Conservation (phyloP, 768 basidiomycete species). For the Pleurotus ostreatus region DNA sequence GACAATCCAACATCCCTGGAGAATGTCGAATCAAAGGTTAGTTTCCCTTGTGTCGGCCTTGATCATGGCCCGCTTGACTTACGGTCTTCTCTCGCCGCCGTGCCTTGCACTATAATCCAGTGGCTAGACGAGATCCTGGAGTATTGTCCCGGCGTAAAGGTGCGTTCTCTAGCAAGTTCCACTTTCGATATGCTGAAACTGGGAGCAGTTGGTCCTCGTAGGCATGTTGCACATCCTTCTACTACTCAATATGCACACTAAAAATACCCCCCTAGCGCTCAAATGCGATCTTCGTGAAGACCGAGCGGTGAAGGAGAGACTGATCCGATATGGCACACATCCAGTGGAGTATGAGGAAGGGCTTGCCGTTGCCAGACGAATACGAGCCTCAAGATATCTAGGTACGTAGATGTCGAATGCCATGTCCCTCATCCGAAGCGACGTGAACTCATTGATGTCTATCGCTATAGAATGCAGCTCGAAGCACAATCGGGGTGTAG, state of each 20-base stretch:
- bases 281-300: slow-evolving; percentile 97
- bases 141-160: slow-evolving; percentile 94
- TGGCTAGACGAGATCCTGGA: slow-evolving; percentile 93
- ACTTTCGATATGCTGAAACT: background rate
- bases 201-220: slow-evolving; percentile 75
- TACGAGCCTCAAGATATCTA: slow-evolving; percentile 90
- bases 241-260: slow-evolving; percentile 6
- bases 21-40: slow-evolving; percentile 90
- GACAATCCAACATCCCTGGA: slow-evolving; percentile 95
- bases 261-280: slow-evolving; percentile 49
- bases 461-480: slow-evolving; percentile 81
- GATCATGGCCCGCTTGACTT: background rate
- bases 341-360: slow-evolving; percentile 93
- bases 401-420: slow-evolving; percentile 43
- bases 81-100: background rate
- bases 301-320: slow-evolving; percentile 59
- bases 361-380: slow-evolving; percentile 79
- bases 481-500: slow-evolving; percentile 93
- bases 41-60: background rate
- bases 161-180: slow-evolving; percentile 26
- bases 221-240: slow-evolving; percentile 48
- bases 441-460: background rate
- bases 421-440: no score
- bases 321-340: slow-evolving; percentile 65
- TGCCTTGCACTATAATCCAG: slow-evolving; percentile 32